Percentiles rank a stretch among this genome's conserved stretches.
phyloP scores from a whole-genome alignment of 2,329 filamentous ascomycete species.

The Claviceps capensis region DNA sequence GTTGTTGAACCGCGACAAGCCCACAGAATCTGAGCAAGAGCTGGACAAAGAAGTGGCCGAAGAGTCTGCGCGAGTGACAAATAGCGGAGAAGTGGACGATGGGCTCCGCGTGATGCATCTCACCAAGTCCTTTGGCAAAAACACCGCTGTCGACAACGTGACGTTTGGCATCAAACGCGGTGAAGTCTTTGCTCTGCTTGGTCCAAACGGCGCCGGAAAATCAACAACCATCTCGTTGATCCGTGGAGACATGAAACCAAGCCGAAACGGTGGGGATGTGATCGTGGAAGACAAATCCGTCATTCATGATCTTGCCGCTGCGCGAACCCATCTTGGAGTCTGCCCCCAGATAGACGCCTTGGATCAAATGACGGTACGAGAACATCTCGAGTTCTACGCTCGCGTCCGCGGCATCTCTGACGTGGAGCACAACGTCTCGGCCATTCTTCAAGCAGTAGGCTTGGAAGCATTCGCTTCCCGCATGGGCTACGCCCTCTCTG shows the following conservation, averaged over 20 bases:
- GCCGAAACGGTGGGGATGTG: conserved; percentile 58
- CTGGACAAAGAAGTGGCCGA: conserved; percentile 48
- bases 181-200: conserved; percentile 79
- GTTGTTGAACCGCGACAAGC: conserved; percentile 22
- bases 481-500: conserved; percentile 68
- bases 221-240: conserved; percentile 82
- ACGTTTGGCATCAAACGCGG: conserved; percentile 68
- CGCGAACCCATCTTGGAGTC: conserved; percentile 70
- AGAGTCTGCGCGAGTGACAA: conserved; percentile 49
- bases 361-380: conserved; percentile 78
- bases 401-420: conserved; percentile 65
- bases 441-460: conserved; percentile 70
- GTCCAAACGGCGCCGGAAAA: conserved; percentile 86
- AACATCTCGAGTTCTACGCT: conserved; percentile 83
- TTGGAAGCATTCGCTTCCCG: conserved; percentile 55
- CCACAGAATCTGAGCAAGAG: conserved; percentile 16
- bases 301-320: conserved; percentile 54
- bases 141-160: conserved; percentile 75
- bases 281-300: conserved; percentile 69
- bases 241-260: conserved; percentile 72
- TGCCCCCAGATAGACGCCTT: conserved; percentile 83
- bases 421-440: conserved; percentile 61
- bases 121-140: conserved; percentile 64
- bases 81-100: conserved; percentile 27
- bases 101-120: conserved; percentile 69